Percentiles rank a stretch among this genome's conserved stretches.
Evolutionary conservation across 2,329 filamentous ascomycete genomes (phyloP).

Genomic region (Aspergillus chevalieri): DNA sequence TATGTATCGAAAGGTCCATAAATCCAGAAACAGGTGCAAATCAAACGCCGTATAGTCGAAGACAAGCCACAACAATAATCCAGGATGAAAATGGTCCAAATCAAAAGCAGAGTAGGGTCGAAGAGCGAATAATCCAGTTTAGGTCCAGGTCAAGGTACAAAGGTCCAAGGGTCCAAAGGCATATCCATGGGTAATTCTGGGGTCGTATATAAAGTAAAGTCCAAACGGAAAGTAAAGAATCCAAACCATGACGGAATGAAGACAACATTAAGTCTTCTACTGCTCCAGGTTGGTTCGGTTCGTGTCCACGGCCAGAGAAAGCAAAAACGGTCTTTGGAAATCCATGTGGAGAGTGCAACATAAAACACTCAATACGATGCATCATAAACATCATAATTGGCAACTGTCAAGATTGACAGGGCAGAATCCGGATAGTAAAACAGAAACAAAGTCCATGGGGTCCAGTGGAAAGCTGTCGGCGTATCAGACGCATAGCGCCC

Average conservation of each 20-base stretch:
- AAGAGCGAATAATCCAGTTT: too few species aligned
- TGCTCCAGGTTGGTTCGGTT: background rate
- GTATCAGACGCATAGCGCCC: constrained; percentile 12
- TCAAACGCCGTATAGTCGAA: background rate
- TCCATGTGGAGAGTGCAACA: constrained; percentile 28
- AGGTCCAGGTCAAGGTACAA: too few species aligned
- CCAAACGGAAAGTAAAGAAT: too few species aligned
- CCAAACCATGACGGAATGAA: background rate
- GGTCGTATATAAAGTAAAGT: too few species aligned
- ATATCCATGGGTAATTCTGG: too few species aligned
- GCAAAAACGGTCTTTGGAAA: constrained; percentile 13
- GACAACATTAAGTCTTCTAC: background rate
- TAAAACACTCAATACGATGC: constrained; percentile 27
- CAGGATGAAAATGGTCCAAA: background rate
- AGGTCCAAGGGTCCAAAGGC: too few species aligned
- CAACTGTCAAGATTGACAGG: constrained; percentile 14
- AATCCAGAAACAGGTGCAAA: background rate
- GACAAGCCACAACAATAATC: background rate
- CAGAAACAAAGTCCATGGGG: background rate
- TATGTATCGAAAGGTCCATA: background rate
- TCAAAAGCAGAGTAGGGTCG: background rate
- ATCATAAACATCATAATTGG: constrained; percentile 20
- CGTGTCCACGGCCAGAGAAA: background rate
- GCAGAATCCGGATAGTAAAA: constrained; percentile 5
- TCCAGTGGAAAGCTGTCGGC: background rate